Percentiles rank a stretch among this genome's conserved stretches.
Conservation (phyloP, 2,329 filamentous ascomycete species). For the Stagonosporopsis chrysanthemi region DNA sequence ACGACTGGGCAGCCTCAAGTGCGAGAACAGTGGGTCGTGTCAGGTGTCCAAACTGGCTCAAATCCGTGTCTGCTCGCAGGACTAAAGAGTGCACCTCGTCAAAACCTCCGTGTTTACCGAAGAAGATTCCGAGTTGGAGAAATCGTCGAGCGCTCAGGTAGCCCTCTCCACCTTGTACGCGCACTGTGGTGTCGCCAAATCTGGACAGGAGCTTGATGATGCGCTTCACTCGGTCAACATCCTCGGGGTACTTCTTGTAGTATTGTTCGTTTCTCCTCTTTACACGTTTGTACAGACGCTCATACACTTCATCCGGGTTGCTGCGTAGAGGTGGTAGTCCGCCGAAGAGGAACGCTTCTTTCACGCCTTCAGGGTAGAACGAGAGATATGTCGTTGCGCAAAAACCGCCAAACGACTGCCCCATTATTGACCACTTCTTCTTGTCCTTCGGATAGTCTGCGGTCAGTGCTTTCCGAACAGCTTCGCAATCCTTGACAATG, state of each 20-base stretch:
- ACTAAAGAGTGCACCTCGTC: constrained; percentile 63
- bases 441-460: constrained; percentile 71
- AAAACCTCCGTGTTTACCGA: constrained; percentile 72
- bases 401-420: constrained; percentile 93
- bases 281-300: constrained; percentile 72
- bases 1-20: constrained; percentile 72
- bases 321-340: constrained; percentile 80
- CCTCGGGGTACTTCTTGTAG: constrained; percentile 85
- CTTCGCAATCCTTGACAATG: constrained; percentile 89
- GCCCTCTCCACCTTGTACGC: constrained; percentile 73
- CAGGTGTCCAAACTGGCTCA: constrained; percentile 78
- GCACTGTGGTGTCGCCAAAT: constrained; percentile 64
- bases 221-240: constrained; percentile 70
- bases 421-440: constrained; percentile 83
- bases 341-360: constrained; percentile 83
- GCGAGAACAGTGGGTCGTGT: constrained; percentile 73
- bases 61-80: constrained; percentile 72
- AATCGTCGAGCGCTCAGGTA: constrained; percentile 75
- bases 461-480: constrained; percentile 78
- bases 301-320: constrained; percentile 77
- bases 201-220: constrained; percentile 70
- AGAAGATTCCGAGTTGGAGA: constrained; percentile 76
- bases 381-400: constrained; percentile 84
- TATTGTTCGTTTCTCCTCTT: constrained; percentile 77
- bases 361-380: constrained; percentile 76